Evolutionary conservation across 2,329 filamentous ascomycete genomes (phyloP), one percentile per base, ranked within the genome.

Genomic region (Myotisia sp.): DNA sequence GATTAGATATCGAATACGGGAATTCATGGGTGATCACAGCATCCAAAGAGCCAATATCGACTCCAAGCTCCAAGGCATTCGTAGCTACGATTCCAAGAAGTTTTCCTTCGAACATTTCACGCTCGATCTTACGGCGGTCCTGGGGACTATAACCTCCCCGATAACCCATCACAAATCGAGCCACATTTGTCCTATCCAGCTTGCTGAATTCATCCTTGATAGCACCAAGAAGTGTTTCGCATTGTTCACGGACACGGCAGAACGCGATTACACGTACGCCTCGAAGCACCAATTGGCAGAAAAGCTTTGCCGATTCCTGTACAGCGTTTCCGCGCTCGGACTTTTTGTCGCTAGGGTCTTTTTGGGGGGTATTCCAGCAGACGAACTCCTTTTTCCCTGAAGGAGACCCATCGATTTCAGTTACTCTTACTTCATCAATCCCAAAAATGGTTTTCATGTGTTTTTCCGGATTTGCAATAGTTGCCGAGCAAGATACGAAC

Each of bases 371-470:
- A 47, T 98, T 95, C 90, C 90, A 98, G 55, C 86, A 95, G 5
- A 98, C 52, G 38, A 95, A 95, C 49, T 95, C 87, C 52, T 95
- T 95, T 14, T 84, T 70, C 0, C 87, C 84, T 4, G 84, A 84
- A 0, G 90, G 90, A 0, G 86, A 93, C 1, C 90, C 90, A 51
- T 98, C 90, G 48, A 81, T 86, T 49, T 94, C 85, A 1, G 87
- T 79, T 28, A 95, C 57, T 38, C 69, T 74, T 9, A 93, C 82
- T 42, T 86, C 67, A 0, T 85, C 71, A 5, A 93, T 70, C 1
- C 87, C 87, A 45, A 95, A 94, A n/a, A 98, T 80, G 0, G 83
- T 83, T 54, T 76, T 77, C 71, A 98, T 95, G 53, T 98, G 90
- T 47, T 84, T 70, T 44, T 80, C 68, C 0, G 90, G 90, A 49